phyloP scores from a whole-genome alignment of 1,139 yeast species.

The Pichia sp. region DNA sequence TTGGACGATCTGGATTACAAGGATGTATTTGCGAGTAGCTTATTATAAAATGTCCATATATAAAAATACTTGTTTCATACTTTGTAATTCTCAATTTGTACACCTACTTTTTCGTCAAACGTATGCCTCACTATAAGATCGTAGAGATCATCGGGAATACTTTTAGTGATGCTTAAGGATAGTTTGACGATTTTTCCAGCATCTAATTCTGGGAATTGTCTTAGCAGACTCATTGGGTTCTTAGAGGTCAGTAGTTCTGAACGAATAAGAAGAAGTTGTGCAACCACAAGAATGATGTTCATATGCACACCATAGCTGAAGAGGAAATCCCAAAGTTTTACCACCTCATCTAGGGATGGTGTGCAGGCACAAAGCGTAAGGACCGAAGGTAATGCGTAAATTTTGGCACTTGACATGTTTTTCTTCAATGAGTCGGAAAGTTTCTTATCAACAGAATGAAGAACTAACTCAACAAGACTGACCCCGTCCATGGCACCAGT shows the following conservation, averaged over 20 bases:
- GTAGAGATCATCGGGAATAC: slow-evolving; percentile 64
- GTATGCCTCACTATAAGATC: slow-evolving; percentile 70
- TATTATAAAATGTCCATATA: not conserved
- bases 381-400: slow-evolving; percentile 86
- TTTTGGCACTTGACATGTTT: slow-evolving; percentile 70
- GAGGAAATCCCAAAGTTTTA: slow-evolving; percentile 83
- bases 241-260: slow-evolving; percentile 50
- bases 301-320: slow-evolving; percentile 90
- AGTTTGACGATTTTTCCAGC: slow-evolving; percentile 74
- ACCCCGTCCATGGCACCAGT: slow-evolving; percentile 83
- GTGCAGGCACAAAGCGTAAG: slow-evolving; percentile 87
- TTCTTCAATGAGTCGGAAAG: slow-evolving; percentile 57
- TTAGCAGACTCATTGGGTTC: slow-evolving; percentile 70
- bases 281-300: slow-evolving; percentile 79
- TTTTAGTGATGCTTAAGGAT: slow-evolving; percentile 71
- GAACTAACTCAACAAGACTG: slow-evolving; percentile 61
- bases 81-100: slow-evolving; percentile 29
- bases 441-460: slow-evolving; percentile 69
- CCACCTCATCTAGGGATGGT: slow-evolving; percentile 73
- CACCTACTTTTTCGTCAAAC: slow-evolving; percentile 47
- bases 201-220: slow-evolving; percentile 69
- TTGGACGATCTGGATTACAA: slow-evolving; percentile 50
- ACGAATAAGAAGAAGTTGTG: slow-evolving; percentile 72
- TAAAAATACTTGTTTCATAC: not conserved
- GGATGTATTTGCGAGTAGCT: not conserved